These are phyloP conservation scores for Moniliophthora roreri DNA, from an alignment of 1,284 basidiomycete species.

Conservation along the genomic window DNA sequence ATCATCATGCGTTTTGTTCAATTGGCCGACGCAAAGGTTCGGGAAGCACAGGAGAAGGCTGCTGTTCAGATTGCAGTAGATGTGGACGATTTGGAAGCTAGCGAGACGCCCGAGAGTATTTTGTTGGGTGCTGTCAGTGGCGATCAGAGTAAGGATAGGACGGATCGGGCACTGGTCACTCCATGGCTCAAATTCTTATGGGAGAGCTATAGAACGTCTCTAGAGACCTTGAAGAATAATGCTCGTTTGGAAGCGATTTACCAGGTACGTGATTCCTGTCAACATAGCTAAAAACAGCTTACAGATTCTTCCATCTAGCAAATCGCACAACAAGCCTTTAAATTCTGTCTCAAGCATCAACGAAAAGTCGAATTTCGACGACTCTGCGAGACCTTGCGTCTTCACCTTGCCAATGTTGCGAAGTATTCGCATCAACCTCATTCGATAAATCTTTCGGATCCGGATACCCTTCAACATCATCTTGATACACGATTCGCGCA, in stretches of 20 bases:
- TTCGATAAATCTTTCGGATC: constrained; percentile 96
- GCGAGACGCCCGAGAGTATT: constrained; percentile 91
- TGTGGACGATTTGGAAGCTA: constrained; percentile 89
- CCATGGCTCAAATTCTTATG: constrained; percentile 98
- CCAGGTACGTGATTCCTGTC: constrained; percentile 60
- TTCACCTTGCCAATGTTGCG: constrained; percentile 93
- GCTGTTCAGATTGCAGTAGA: constrained; percentile 72
- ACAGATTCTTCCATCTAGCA: constrained; percentile 48
- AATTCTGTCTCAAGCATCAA: constrained; percentile 92
- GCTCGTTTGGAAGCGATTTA: constrained; percentile 93
- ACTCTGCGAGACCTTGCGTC: constrained; percentile 93
- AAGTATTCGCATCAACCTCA: constrained; percentile 96
- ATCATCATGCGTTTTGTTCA: constrained; percentile 91
- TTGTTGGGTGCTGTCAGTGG: constrained; percentile 86
- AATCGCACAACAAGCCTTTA: constrained; percentile 96
- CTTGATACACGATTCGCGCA: constrained; percentile 98
- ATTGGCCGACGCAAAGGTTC: constrained; percentile 85
- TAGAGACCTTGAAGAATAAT: constrained; percentile 98
- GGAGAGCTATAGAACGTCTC: constrained; percentile 96
- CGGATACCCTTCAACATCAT: constrained; percentile 95
- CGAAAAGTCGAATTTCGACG: constrained; percentile 98
- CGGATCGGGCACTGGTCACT: constrained; percentile 93
- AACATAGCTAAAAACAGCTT: constrained; percentile 1
- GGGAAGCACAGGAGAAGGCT: constrained; percentile 85
- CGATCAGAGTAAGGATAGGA: constrained; percentile 93